Base-by-base conservation (phyloP, 2,329 filamentous ascomycete genomes). In the Daldinia eschscholtzii region DNA sequence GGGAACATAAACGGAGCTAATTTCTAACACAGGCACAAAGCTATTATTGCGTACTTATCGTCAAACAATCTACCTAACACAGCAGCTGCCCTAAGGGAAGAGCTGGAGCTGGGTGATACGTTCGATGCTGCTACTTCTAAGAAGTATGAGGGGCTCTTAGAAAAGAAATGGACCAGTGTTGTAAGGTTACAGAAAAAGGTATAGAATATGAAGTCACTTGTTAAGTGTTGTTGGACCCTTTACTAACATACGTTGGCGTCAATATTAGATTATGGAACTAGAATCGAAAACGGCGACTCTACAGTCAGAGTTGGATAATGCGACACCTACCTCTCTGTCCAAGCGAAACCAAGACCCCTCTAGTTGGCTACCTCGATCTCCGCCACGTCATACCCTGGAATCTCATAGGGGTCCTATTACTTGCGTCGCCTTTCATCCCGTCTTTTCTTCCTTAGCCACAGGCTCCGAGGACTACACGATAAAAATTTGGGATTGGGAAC, bases 91-190 rank as follows among this genome's bases (percentile, higher is more conserved):
- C 84, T 98, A 67, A 89, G 93, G 70, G 86, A 92, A 76, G 94
- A 98, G 80, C 83, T 93, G n/a, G 86, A 87, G 62, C 86, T 97
- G 4, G 87, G 89, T 58, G 88, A 88, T 62, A 82, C 83, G 55
- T 94, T 97, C 76, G 93, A 97, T 78, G 86, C 92, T 70, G 87
- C 88, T 18, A 97, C 93, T 20, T 87, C 91, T 59, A 97, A 97
- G 84, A 97, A 97, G 82, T 98, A 98, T 83, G 94, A 97, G 81
- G 92, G 93, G 1, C 82, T 98, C 30, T 82, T 98, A 73, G 95
- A 98, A 86, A 98, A 97, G 88, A 98, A 98, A 85, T 98, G 95
- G 95, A 98, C 95, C 20, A 96, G 93, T 76, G 92, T 98, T 30
- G 94, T 98, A 76, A 88, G 95, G 69, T 81, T 98, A 80, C 95